These are phyloP conservation scores for Penicillium parvum DNA, from an alignment of 495 filamentous ascomycete genomes.

Conservation along the genomic window DNA sequence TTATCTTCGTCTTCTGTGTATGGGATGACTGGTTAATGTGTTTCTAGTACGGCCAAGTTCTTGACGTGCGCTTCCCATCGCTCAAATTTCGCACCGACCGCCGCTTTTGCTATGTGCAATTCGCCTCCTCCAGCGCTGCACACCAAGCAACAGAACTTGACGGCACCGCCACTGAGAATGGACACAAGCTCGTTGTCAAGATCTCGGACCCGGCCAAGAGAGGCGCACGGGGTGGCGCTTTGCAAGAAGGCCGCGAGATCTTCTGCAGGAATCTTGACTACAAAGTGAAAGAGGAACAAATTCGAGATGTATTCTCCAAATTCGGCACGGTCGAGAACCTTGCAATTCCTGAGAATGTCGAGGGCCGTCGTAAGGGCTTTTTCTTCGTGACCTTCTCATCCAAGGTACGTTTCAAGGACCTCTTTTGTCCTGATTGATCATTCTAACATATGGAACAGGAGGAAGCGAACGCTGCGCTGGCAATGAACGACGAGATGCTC, in stretches of 20 bases:
- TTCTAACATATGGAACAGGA: slow-evolving; percentile 35
- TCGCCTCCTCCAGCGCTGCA: slow-evolving; percentile 60
- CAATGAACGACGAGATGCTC: slow-evolving; percentile 67
- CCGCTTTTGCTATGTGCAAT: slow-evolving; percentile 92
- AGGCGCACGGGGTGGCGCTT: slow-evolving; percentile 74
- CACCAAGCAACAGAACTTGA: slow-evolving; percentile 65
- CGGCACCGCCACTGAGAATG: slow-evolving; percentile 59
- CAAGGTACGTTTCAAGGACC: slow-evolving; percentile 47
- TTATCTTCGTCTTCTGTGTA: too few relatives aligned
- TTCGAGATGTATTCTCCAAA: slow-evolving; percentile 63
- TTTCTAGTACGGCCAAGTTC: slow-evolving; percentile 68
- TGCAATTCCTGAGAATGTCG: slow-evolving; percentile 59
- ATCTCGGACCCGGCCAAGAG: slow-evolving; percentile 78
- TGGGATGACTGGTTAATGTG: slow-evolving; percentile 16
- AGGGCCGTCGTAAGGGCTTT: slow-evolving; percentile 64
- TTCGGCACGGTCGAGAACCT: slow-evolving; percentile 71
- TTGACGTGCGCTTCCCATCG: slow-evolving; percentile 84
- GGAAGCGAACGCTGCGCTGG: slow-evolving; percentile 62
- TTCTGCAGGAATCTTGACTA: slow-evolving; percentile 72
- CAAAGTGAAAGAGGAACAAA: slow-evolving; percentile 59
- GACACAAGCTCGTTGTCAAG: slow-evolving; percentile 65
- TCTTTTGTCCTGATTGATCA: background rate
- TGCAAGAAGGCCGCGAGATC: slow-evolving; percentile 81
- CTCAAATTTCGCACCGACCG: slow-evolving; percentile 83
- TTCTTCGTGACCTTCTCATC: slow-evolving; percentile 72